A percentile compares a stretch with the other conserved stretches of the same genome.
Evolutionary conservation across 179 eudicot genomes (phyloP).

Genomic region (Corrigiola litoralis): DNA sequence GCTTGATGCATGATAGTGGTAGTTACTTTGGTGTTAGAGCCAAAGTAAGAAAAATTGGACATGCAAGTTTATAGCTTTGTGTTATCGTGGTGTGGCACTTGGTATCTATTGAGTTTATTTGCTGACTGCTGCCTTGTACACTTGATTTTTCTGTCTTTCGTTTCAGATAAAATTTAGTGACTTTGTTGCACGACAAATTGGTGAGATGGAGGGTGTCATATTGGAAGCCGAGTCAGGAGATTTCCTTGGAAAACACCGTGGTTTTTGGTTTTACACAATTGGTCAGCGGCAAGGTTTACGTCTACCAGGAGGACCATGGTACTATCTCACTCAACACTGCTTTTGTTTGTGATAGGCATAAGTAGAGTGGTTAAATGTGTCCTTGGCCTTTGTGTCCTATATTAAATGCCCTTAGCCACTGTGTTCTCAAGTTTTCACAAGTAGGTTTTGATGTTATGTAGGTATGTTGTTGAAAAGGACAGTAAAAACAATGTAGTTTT

Average conservation of each 20-base stretch:
- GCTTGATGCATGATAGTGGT: neutral
- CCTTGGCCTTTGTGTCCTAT: neutral
- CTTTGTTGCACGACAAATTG: slow-evolving; percentile 90
- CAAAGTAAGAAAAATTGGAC: neutral
- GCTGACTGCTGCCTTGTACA: slow-evolving; percentile 13
- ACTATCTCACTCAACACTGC: slow-evolving; percentile 11
- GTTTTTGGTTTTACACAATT: slow-evolving; percentile 94
- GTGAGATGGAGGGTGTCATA: slow-evolving; percentile 85
- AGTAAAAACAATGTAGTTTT: slow-evolving; percentile 75
- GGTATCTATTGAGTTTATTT: slow-evolving; percentile 14
- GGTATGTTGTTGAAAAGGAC: slow-evolving; percentile 97
- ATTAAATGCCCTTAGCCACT: neutral
- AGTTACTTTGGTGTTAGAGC: neutral
- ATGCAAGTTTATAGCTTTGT: too few relatives aligned
- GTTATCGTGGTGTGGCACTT: neutral
- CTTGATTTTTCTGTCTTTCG: neutral
- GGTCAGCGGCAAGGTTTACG: slow-evolving; percentile 97
- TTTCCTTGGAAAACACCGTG: slow-evolving; percentile 79
- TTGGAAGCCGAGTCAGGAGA: slow-evolving; percentile 96
- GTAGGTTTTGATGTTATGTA: slow-evolving; percentile 18
- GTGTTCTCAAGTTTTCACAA: neutral
- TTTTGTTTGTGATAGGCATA: too few relatives aligned
- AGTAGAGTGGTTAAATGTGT: neutral
- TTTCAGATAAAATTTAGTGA: slow-evolving; percentile 88
- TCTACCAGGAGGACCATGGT: slow-evolving; percentile 99